These are phyloP conservation scores for Aotearoamyces nothofagi DNA, from an alignment of 2,329 filamentous ascomycete genomes.

Conservation along the genomic window DNA sequence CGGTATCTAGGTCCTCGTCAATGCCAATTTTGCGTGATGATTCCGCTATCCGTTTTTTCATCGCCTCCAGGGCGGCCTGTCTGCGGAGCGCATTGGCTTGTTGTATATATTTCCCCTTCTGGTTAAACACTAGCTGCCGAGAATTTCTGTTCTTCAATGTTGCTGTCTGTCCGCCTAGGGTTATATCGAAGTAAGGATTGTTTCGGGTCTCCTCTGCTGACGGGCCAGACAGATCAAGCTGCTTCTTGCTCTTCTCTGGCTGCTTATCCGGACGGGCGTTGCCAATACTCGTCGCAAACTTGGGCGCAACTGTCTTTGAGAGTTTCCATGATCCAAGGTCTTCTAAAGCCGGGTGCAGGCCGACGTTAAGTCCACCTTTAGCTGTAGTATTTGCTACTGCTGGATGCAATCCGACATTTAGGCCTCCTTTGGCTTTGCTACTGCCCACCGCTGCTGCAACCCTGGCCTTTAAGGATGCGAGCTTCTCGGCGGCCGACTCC, in stretches of 20 bases:
- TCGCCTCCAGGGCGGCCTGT: constrained; percentile 77
- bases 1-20: constrained; percentile 76
- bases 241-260: constrained; percentile 28
- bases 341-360: constrained; percentile 50
- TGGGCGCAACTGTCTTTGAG: constrained; percentile 20
- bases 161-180: constrained; percentile 40
- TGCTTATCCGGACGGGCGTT: constrained; percentile 23
- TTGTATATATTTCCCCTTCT: constrained; percentile 93
- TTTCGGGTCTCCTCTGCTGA: constrained; percentile 40
- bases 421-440: constrained; percentile 28
- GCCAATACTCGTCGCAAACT: constrained; percentile 24
- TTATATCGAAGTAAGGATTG: constrained; percentile 77
- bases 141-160: constrained; percentile 49
- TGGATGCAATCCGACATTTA: constrained; percentile 25
- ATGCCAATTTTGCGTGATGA: constrained; percentile 82
- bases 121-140: constrained; percentile 74
- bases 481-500: constrained; percentile 43
- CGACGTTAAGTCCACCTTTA: constrained; percentile 24
- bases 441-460: constrained; percentile 58
- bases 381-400: constrained; percentile 18
- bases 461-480: constrained; percentile 67
- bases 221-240: constrained; percentile 39
- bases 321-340: constrained; percentile 34
- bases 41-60: constrained; percentile 87
- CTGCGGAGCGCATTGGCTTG: constrained; percentile 81